Evolutionary conservation across 306 rosid genomes (phyloP).

Genomic region (Canavalia gladiata): DNA sequence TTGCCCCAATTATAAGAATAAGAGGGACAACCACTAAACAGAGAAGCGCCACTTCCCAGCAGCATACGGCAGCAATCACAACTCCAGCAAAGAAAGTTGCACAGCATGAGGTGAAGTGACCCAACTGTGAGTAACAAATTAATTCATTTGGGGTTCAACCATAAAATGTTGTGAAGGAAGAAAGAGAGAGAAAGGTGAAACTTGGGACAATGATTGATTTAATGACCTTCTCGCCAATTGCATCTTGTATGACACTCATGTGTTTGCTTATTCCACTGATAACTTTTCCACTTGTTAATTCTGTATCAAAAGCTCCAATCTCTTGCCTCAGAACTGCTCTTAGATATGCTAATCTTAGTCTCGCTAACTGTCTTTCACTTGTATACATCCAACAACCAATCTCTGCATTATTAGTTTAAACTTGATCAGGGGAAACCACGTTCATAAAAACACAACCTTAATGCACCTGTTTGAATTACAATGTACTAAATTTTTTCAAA

Average conservation of each 20-base stretch:
- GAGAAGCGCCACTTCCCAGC: slow-evolving; percentile 81
- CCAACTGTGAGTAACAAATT: slow-evolving; percentile 61
- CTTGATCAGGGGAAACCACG: background rate
- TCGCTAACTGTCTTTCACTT: slow-evolving; percentile 79
- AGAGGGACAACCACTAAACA: slow-evolving; percentile 75
- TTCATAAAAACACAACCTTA: background rate
- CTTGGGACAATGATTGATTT: slow-evolving; percentile 34
- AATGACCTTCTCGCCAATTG: slow-evolving; percentile 83
- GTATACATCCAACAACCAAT: slow-evolving; percentile 90
- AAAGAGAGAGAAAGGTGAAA: background rate
- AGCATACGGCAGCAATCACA: slow-evolving; percentile 75
- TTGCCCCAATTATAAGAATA: slow-evolving; percentile 81
- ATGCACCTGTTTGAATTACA: slow-evolving; percentile 8
- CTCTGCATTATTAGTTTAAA: slow-evolving; percentile 56
- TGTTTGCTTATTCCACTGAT: slow-evolving; percentile 79
- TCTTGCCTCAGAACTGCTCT: slow-evolving; percentile 81
- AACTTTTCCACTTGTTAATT: slow-evolving; percentile 73
- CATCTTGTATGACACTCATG: slow-evolving; percentile 82
- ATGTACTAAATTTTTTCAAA: background rate
- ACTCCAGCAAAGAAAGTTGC: slow-evolving; percentile 80
- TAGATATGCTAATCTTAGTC: slow-evolving; percentile 74
- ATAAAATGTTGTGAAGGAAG: background rate
- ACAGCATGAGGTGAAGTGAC: slow-evolving; percentile 72
- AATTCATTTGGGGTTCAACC: slow-evolving; percentile 18
- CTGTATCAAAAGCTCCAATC: slow-evolving; percentile 88